Percentiles rank a stretch among this genome's conserved stretches.
These are phyloP conservation scores for Colletotrichum sp. DNA, from an alignment of 2,329 filamentous ascomycete species.

Conservation along the genomic window DNA sequence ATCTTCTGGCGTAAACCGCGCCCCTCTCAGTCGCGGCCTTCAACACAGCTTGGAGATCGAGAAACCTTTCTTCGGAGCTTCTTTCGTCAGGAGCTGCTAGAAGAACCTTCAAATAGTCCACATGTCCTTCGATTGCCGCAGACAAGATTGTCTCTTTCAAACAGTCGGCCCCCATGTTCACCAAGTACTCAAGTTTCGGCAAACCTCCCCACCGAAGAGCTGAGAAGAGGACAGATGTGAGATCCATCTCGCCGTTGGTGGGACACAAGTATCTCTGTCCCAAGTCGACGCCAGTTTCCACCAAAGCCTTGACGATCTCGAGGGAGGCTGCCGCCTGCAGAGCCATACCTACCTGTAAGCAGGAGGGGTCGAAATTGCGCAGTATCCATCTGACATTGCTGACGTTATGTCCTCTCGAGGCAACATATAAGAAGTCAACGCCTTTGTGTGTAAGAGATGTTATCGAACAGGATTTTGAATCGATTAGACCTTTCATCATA, in stretches of 20 bases:
- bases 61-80: not conserved
- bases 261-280: not conserved
- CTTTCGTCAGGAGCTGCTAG: not conserved
- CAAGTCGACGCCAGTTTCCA: not conserved
- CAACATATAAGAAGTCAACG: not conserved
- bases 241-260: fast-evolving
- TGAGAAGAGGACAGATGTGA: not conserved
- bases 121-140: not conserved
- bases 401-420: not conserved
- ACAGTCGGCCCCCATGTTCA: not conserved
- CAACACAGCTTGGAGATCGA: not conserved
- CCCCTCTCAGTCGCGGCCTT: not conserved
- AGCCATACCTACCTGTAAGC: not conserved
- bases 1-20: not conserved
- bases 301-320: not conserved
- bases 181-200: not conserved
- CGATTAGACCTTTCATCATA: not conserved
- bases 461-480: not conserved
- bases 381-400: not conserved
- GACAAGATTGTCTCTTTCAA: not conserved
- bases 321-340: not conserved
- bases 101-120: not conserved
- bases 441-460: not conserved
- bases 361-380: not conserved
- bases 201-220: not conserved